phyloP scores from a whole-genome alignment of 2,329 filamentous ascomycete genomes.

The Lasiodiplodia sp. region DNA sequence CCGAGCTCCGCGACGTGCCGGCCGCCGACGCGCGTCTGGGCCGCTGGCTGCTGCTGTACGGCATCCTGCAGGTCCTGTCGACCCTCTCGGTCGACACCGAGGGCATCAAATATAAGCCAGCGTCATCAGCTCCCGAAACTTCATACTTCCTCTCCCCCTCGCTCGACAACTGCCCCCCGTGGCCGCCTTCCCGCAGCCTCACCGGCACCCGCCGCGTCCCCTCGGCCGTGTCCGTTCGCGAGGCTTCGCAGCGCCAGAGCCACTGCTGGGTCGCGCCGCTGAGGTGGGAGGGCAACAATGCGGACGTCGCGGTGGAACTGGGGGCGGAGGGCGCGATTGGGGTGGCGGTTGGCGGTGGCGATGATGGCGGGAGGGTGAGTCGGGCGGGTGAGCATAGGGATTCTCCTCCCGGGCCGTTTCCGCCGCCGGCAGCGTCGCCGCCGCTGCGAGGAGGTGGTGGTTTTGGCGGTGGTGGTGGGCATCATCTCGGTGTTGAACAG shows the following conservation, averaged over 20 bases:
- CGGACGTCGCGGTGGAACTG: slow-evolving; percentile 4
- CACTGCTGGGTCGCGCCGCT: slow-evolving; percentile 47
- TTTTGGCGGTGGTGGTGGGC: no score
- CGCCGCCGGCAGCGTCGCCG: not conserved
- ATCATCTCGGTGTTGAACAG: not conserved
- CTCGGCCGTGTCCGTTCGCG: slow-evolving; percentile 35
- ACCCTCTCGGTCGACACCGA: slow-evolving; percentile 51
- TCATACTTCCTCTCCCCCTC: slow-evolving; percentile 50
- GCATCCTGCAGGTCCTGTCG: slow-evolving; percentile 51
- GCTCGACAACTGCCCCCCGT: slow-evolving; percentile 47
- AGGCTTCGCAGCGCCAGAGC: slow-evolving; percentile 41
- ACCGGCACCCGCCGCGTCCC: slow-evolving; percentile 25
- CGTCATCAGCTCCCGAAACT: no score
- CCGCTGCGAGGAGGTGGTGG: not conserved
- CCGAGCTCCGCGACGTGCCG: slow-evolving; percentile 45
- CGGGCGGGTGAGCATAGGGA: not conserved
- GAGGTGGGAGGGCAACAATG: slow-evolving; percentile 32
- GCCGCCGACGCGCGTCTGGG: slow-evolving; percentile 52
- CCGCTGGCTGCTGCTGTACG: slow-evolving; percentile 54
- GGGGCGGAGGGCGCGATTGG: not conserved
- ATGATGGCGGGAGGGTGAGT: not conserved
- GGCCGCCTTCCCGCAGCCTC: slow-evolving; percentile 37
- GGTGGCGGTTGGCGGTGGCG: not conserved
- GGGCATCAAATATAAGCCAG: slow-evolving; percentile 41
- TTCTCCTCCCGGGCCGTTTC: no score